Evolutionary conservation across 768 basidiomycete species (phyloP), one percentile per base, ranked within the genome.

Genomic region (Melanogaster broomeanus): DNA sequence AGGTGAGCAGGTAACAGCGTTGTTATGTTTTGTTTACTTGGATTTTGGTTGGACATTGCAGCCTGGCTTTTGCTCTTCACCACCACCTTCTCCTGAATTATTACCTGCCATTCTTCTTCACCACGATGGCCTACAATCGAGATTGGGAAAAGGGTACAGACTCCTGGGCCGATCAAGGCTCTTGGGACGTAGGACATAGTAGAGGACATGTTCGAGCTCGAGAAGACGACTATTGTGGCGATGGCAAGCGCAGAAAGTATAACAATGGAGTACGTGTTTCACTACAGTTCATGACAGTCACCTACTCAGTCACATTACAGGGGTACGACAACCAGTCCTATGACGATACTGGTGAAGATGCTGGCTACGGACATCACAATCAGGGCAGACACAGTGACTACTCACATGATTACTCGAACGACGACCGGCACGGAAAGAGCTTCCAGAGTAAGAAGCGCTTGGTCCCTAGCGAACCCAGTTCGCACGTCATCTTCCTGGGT

Each of bases 401-500:
- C 40, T 60, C 74, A 45, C 77, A 82, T 51, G 81, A 83, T 44
- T 63, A 74, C 60, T 65, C 74, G 24, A 74, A 78, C 47, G 82
- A 85, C 63, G 82, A 81, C 59, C 76, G 77, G 39, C 61, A 66
- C 13, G 61, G 63, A 49, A 68, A 72, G 42, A 61, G 69, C 48
- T 79, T 79, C 62, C 65, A 66, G 57, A 66, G 65, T 65, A 90
- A 90, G 77, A 90, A 91, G 69, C 87, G 90, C 47, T 77, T 90
- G 37, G 76, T 82, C 51, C 87, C 90, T 27, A 93, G 90, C 48
- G 90, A 92, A 67, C 87, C 90, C 42, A 92, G 89, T 66, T 84
- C 87, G 40, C 93, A 98, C 74, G 90, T 98, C 67, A 96, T 97
- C 64, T 96, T 97, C 71, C 84, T 98, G 55, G 94, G 94, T 49